Conservation (phyloP, 306 rosid species). For the Dicorynia guianensis region DNA sequence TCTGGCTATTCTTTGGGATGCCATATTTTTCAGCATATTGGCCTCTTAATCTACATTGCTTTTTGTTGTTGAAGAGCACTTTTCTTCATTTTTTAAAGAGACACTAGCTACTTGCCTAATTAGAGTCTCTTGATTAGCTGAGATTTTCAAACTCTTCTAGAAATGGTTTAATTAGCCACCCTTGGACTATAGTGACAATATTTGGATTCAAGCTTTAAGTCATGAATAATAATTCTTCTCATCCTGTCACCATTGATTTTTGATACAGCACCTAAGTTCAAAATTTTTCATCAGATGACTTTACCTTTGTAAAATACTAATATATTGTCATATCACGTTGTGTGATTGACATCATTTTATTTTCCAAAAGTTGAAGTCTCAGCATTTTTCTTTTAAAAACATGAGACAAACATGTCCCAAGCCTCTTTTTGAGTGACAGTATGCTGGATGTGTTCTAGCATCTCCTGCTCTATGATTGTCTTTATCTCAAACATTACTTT, state of each 20-base stretch:
- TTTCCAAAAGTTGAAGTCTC: neutral
- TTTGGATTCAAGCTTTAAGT: neutral
- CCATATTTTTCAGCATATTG: too few species aligned
- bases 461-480: too few species aligned
- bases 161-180: neutral
- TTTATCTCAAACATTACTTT: too few species aligned
- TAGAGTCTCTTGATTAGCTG: neutral
- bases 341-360: neutral
- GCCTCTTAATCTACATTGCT: too few species aligned
- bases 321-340: neutral
- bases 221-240: neutral
- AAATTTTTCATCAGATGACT: neutral
- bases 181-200: neutral
- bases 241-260: neutral
- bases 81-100: neutral
- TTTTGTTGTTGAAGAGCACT: too few species aligned
- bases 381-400: too few species aligned
- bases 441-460: too few species aligned
- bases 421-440: too few species aligned
- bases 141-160: too few species aligned
- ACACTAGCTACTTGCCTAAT: neutral
- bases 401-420: too few species aligned
- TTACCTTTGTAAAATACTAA: too few species aligned
- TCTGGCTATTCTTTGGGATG: too few species aligned
- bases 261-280: neutral